Percentiles rank a stretch among this genome's conserved stretches.
These are phyloP conservation scores for Pseudocercospora musae DNA, from an alignment of 2,329 filamentous ascomycete species.

Conservation along the genomic window DNA sequence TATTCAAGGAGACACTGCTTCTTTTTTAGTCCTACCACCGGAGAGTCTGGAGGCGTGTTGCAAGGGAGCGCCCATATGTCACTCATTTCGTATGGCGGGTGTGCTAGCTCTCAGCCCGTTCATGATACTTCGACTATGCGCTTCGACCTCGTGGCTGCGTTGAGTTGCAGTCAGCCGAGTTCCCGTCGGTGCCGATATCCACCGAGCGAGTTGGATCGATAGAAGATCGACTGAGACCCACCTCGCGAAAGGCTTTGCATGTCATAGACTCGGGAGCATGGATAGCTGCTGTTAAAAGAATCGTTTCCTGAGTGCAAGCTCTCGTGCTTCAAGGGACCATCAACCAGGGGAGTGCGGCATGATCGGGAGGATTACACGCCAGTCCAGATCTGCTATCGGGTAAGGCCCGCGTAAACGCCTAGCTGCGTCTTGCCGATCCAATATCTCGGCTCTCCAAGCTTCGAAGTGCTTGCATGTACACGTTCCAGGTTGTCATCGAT, in stretches of 20 bases:
- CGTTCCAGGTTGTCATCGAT: neutral
- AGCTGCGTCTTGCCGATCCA: neutral
- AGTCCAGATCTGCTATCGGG: conserved; percentile 1
- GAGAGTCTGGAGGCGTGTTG: neutral
- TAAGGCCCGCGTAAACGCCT: neutral
- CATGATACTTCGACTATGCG: neutral
- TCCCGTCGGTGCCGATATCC: neutral
- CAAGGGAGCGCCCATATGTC: neutral
- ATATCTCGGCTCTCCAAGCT: conserved; percentile 4
- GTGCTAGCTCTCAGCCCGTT: neutral
- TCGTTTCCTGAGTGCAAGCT: neutral
- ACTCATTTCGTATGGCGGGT: neutral
- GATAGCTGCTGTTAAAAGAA: neutral
- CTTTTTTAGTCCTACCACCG: neutral
- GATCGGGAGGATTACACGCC: neutral
- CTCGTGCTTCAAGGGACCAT: neutral
- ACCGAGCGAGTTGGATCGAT: neutral
- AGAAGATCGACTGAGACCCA: neutral
- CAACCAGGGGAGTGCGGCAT: neutral
- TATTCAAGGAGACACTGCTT: neutral
- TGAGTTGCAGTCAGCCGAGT: conserved; percentile 1
- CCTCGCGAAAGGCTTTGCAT: neutral
- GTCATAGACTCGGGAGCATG: neutral
- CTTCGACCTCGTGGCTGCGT: conserved; percentile 1
- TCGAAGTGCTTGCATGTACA: neutral